Conservation (phyloP, 2,329 filamentous ascomycete genomes). For the Cordyceps tenuipes region DNA sequence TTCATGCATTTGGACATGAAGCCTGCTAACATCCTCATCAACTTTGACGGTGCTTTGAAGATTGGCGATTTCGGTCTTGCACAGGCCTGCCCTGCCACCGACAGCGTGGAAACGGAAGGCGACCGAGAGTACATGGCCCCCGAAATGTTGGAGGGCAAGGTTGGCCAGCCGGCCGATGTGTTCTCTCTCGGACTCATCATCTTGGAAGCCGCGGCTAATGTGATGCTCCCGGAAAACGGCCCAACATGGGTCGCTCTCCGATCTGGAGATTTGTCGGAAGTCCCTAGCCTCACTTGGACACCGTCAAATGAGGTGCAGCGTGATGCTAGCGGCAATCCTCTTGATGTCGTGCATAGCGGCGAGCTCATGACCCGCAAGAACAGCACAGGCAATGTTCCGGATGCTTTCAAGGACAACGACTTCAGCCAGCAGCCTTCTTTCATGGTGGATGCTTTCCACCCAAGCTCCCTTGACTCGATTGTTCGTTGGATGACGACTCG, state of each 20-base stretch:
- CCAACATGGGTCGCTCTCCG: conserved; percentile 83
- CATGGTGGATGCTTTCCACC: conserved; percentile 70
- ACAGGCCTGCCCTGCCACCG: conserved; percentile 64
- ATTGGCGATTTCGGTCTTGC: conserved; percentile 85
- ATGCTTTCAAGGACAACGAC: conserved; percentile 40
- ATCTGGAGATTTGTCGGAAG: conserved; percentile 78
- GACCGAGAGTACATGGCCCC: conserved; percentile 95
- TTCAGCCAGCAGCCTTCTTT: conserved; percentile 65
- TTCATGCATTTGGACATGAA: conserved; percentile 84
- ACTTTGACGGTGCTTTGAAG: conserved; percentile 72
- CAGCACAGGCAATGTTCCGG: conserved; percentile 31
- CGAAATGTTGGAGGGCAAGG: conserved; percentile 78
- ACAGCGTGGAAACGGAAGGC: conserved; percentile 79
- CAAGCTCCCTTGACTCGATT: conserved; percentile 71
- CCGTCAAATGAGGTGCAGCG: conserved; percentile 61
- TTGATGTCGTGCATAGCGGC: conserved; percentile 30
- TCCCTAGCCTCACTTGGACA: conserved; percentile 81
- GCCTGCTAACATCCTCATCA: conserved; percentile 75
- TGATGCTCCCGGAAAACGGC: conserved; percentile 88
- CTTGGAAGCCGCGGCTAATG: conserved; percentile 89
- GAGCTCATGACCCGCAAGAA: conserved; percentile 25
- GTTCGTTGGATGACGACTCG: conserved; percentile 84
- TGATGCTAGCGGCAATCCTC: conserved; percentile 54
- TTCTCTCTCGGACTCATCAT: conserved; percentile 93
- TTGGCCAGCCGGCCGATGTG: conserved; percentile 85